Evolutionary conservation across 108 stramenopile genomes (phyloP), one percentile per base, ranked within the genome.

Genomic region (Cyclostephanos tholiformis): DNA sequence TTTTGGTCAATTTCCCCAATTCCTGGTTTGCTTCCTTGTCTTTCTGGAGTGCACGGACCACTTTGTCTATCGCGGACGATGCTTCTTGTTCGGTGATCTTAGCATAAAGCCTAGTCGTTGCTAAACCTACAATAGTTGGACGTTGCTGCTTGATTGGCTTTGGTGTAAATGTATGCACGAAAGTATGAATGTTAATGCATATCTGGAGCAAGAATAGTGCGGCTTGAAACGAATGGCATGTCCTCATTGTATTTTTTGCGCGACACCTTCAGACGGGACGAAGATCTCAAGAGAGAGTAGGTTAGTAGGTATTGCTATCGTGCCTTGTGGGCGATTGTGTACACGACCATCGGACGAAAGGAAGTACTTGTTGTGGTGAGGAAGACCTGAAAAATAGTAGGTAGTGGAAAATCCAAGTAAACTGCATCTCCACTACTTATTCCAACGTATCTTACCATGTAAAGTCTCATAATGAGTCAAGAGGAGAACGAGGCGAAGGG

Each of bases 51-150:
- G 90, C 93, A 50, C 65, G 67, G 4, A 94, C 93, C 4, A 94
- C 93, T 52, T 86, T 90, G 74, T 94, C 87, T 30, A 94, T 94
- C 11, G 84, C 90, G 8, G 61, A 66, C 39, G 82, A 65, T 71
- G 92, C 92, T 63, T 90, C 92, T 50, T 86, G 66, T 57, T 92
- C 83, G 22, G 74, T 79, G 22, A 86, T 65, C 72, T 85, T 71
- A 11, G 79, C 53, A 58, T 58, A 16, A n/a, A 36, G 30, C 6
- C 1, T 38, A 22, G 13, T 62, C 43, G 61, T 38, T 1, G 27
- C 35, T 35, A 16, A 2, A 27, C 59, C 16, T 0, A 43, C 7
- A 17, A 41, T 27, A 2, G 53, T 12, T 27, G 53, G 23, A 16
- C 53, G 26, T 55, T 26, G 53, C 44, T 16, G 44, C 3, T 55